Base-by-base conservation (phyloP, 768 basidiomycete genomes). In the Terana coerulea region DNA sequence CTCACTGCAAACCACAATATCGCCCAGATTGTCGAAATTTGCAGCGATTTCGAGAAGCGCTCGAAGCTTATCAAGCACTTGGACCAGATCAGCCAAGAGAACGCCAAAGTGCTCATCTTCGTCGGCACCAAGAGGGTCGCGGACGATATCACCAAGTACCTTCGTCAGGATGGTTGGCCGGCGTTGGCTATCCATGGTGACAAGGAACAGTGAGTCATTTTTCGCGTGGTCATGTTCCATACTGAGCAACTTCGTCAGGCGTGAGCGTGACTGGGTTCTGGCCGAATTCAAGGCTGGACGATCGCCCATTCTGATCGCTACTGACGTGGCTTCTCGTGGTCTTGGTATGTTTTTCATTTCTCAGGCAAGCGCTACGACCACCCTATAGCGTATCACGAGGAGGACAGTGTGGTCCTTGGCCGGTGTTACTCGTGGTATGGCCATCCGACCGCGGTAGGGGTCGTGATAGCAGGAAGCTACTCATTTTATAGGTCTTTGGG, bases 161-260 rank as follows among this genome's bases (percentile, higher is more conserved):
- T 99, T 52, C 88, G 97, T 52, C 88, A 91, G 76, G 97, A 99
- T 64, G 97, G 97, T 12, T 99, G 97, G 97, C 97, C 97, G n/a
- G 97, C 97, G 12, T 76, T 99, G 31, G 95, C 97, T 48, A 99
- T 99, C 63, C 97, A 99, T 65, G 97, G 97, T 63, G 97, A 99
- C 76, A 99, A 99, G 72, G 94, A 94, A 75, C 93, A 97, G 90
- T 95, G 67, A 60, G 88, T 76, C 28, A 31, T n/a, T 19, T n/a
- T n/a, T 4, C 10, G 10, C 12, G n/a, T n/a, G n/a, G n/a, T n/a
- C n/a, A n/a, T n/a, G n/a, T n/a, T n/a, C n/a, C n/a, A n/a, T n/a
- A n/a, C n/a, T n/a, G n/a, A n/a, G n/a, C n/a, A 36, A 62, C 40
- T 40, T 22, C 4, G 26, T 29, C 53, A 93, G 90, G 64, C 90